These are phyloP conservation scores for Umbelopsis sp. DNA, from an alignment of 371 early-diverging fungal genomes.

Conservation along the genomic window DNA sequence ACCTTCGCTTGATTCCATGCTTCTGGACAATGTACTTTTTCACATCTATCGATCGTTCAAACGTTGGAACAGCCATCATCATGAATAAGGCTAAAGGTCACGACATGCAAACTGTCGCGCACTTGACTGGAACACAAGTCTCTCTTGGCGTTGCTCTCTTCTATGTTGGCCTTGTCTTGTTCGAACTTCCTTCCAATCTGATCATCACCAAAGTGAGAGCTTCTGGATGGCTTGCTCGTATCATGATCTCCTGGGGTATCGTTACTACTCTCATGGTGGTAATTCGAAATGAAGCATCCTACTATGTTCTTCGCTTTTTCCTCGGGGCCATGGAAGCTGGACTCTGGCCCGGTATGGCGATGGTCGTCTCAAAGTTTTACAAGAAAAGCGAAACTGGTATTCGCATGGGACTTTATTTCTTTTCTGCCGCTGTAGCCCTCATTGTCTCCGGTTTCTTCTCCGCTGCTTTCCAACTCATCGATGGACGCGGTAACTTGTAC, in stretches of 20 bases:
- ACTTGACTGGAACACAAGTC: background rate
- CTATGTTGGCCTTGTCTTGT: background rate
- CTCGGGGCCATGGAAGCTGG: constrained; percentile 3
- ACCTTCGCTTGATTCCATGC: background rate
- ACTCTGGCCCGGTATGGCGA: constrained; percentile 13
- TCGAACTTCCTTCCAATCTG: constrained; percentile 7
- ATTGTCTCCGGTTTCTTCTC: background rate
- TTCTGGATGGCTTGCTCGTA: background rate
- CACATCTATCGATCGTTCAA: background rate
- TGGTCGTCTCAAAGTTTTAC: background rate
- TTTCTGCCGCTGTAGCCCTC: background rate
- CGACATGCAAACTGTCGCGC: background rate
- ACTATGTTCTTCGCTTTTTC: constrained; percentile 8
- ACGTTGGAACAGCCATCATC: background rate
- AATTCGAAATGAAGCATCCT: background rate
- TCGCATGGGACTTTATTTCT: constrained; percentile 1
- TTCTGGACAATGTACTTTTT: background rate
- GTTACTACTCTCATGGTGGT: background rate
- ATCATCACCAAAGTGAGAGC: background rate
- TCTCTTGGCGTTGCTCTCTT: background rate
- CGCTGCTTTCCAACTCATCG: background rate
- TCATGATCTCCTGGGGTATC: background rate
- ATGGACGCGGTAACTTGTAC: background rate
- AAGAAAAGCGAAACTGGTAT: background rate
- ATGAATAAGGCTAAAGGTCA: background rate